Evolutionary conservation across 257 asterid species (phyloP).

Genomic region (Ballota nigra): DNA sequence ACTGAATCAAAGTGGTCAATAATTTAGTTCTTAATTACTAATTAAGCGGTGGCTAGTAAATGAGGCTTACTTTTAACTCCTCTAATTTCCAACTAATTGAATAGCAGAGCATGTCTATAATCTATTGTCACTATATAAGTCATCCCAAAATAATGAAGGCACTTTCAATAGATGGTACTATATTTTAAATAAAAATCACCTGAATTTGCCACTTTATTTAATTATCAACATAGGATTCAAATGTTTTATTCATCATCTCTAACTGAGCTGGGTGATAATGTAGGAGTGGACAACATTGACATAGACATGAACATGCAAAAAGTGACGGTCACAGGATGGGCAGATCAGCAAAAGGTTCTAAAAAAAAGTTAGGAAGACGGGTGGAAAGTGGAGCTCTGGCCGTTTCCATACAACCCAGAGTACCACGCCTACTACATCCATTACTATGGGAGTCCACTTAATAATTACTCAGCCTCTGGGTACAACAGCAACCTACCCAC

Average conservation of each 20-base stretch:
- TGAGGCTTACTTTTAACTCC: too few relatives aligned
- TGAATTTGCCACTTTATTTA: neutral
- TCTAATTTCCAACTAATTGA: too few relatives aligned
- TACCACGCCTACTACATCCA: slow-evolving; percentile 42
- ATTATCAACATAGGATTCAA: neutral
- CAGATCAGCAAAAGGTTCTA: slow-evolving; percentile 55
- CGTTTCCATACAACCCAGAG: slow-evolving; percentile 69
- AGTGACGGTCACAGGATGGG: slow-evolving; percentile 69
- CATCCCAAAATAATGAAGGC: slow-evolving; percentile 58
- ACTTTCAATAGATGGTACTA: slow-evolving; percentile 57
- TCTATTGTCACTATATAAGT: too few relatives aligned
- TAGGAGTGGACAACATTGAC: slow-evolving; percentile 64
- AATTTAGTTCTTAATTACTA: too few relatives aligned
- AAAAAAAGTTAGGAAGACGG: slow-evolving; percentile 53
- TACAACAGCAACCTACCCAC: neutral
- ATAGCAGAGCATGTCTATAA: too few relatives aligned
- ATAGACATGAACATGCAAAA: slow-evolving; percentile 67
- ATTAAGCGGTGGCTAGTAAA: too few relatives aligned
- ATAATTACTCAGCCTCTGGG: neutral
- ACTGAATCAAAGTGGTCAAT: too few relatives aligned
- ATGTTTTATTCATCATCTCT: neutral
- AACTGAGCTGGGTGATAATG: neutral
- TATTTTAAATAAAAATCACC: neutral
- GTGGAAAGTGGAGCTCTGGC: slow-evolving; percentile 74
- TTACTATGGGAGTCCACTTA: slow-evolving; percentile 37